Conservation (phyloP, 352 stramenopile genomes). For the Phytophthora sp. region DNA sequence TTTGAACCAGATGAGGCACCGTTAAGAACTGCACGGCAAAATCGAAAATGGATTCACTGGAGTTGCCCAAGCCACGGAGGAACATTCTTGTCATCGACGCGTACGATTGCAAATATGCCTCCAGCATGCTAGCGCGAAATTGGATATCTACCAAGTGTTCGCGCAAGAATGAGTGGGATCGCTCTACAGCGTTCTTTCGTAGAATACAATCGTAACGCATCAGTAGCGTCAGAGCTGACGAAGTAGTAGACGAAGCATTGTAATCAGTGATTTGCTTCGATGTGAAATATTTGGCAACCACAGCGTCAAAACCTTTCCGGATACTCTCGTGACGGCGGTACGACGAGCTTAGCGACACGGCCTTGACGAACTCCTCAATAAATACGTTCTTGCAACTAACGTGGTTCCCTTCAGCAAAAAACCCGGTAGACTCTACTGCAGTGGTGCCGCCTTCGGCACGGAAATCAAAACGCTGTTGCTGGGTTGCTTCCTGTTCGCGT, state of each 20-base stretch:
- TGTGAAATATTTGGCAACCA: conserved; percentile 58
- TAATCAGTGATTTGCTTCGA: conserved; percentile 11
- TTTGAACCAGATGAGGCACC: conserved; percentile 78
- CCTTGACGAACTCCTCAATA: conserved; percentile 78
- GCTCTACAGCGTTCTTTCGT: conserved; percentile 60
- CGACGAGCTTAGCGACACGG: conserved; percentile 56
- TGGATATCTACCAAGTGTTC: conserved; percentile 77
- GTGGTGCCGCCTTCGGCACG: conserved; percentile 23
- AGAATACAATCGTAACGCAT: conserved; percentile 77
- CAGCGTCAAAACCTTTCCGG: conserved; percentile 61
- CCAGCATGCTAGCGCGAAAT: conserved; percentile 79
- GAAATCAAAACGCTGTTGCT: conserved; percentile 48
- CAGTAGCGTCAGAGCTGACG: conserved; percentile 56
- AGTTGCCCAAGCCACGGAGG: conserved; percentile 79
- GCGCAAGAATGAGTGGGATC: conserved; percentile 70
- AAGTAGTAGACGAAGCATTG: conserved; percentile 8
- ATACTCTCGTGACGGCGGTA: conserved; percentile 65
- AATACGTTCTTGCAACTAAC: conserved; percentile 70
- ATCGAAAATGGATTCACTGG: conserved; percentile 88
- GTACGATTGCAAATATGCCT: conserved; percentile 78
- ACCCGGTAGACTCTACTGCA: conserved; percentile 17
- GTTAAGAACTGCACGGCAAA: conserved; percentile 90
- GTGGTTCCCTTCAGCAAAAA: conserved; percentile 41
- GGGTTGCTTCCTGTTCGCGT: conserved; percentile 39
- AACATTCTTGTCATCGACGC: conserved; percentile 77